Conservation (phyloP, 164 flowering plant genomes). For the Aristolochia fimbriata region DNA sequence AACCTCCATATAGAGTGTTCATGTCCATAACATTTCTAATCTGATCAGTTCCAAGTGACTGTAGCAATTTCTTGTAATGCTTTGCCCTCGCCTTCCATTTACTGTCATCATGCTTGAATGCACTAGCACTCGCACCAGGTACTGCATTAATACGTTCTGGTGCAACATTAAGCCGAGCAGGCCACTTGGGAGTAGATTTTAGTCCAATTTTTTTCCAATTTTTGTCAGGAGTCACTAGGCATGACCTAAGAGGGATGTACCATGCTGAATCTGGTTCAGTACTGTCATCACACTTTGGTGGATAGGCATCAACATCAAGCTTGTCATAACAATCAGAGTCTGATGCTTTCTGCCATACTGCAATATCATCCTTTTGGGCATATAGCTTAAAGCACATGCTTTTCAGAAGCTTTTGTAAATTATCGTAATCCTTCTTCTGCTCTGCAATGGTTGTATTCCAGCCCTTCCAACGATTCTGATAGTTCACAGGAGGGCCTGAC, state of each 20-base stretch:
- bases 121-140: slow-evolving; percentile 59
- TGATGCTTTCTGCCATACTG: slow-evolving; percentile 84
- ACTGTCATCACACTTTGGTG: slow-evolving; percentile 83
- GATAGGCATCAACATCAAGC: slow-evolving; percentile 46
- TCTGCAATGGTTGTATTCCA: slow-evolving; percentile 94
- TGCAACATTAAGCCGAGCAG: slow-evolving; percentile 51
- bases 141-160: slow-evolving; percentile 68
- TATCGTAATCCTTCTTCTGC: slow-evolving; percentile 77
- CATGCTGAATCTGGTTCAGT: slow-evolving; percentile 82
- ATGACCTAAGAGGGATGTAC: slow-evolving; percentile 85
- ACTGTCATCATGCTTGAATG: slow-evolving; percentile 78
- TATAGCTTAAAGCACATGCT: slow-evolving; percentile 84
- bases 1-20: slow-evolving; percentile 91
- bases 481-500: slow-evolving; percentile 98
- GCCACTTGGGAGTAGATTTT: slow-evolving; percentile 69
- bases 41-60: slow-evolving; percentile 69
- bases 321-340: slow-evolving; percentile 54
- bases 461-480: slow-evolving; percentile 78
- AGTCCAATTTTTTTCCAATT: slow-evolving; percentile 37
- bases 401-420: slow-evolving; percentile 61
- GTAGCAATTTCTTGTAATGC: slow-evolving; percentile 83
- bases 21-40: slow-evolving; percentile 95
- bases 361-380: slow-evolving; percentile 81
- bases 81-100: slow-evolving; percentile 77
- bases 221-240: slow-evolving; percentile 59